A percentile compares a stretch with the other conserved stretches of the same genome.
Conservation (phyloP, 1,284 basidiomycete genomes). For the Ganoderma boninense region DNA sequence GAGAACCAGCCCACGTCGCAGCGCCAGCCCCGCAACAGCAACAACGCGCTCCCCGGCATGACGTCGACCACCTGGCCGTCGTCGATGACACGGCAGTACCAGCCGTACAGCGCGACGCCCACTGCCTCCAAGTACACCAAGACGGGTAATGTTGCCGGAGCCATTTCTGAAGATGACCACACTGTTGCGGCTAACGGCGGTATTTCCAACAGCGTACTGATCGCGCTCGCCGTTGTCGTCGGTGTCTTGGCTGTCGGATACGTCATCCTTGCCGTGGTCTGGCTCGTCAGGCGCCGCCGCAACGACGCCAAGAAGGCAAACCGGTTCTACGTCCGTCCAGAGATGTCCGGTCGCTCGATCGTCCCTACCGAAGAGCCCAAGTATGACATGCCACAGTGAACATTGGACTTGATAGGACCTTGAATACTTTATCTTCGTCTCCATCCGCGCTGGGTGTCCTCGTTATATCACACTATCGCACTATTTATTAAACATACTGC, state of each 20-base stretch:
- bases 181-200: conserved; percentile 43
- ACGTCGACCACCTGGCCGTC: conserved; percentile 20
- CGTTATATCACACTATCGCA: not conserved
- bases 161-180: conserved; percentile 26
- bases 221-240: conserved; percentile 36
- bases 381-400: conserved; percentile 19
- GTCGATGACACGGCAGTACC: conserved; percentile 13
- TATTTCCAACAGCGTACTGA: conserved; percentile 57
- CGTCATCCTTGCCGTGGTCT: conserved; percentile 34
- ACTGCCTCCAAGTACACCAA: conserved; percentile 27
- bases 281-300: conserved; percentile 27
- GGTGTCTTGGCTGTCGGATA: conserved; percentile 38
- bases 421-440: not conserved
- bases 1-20: conserved; percentile 42
- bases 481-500: conserved; percentile 12
- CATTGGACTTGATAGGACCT: not conserved
- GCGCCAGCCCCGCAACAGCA: conserved; percentile 43
- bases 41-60: conserved; percentile 41
- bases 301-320: conserved; percentile 18
- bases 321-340: conserved; percentile 34
- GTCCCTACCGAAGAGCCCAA: conserved; percentile 33
- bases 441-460: not conserved
- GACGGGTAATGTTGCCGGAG: conserved; percentile 31
- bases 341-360: conserved; percentile 33
- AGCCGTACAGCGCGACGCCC: conserved; percentile 23